Evolutionary conservation across 345 rosid species (phyloP), one percentile per base, ranked within the genome.

Genomic region (Eucalyptus curtisii): DNA sequence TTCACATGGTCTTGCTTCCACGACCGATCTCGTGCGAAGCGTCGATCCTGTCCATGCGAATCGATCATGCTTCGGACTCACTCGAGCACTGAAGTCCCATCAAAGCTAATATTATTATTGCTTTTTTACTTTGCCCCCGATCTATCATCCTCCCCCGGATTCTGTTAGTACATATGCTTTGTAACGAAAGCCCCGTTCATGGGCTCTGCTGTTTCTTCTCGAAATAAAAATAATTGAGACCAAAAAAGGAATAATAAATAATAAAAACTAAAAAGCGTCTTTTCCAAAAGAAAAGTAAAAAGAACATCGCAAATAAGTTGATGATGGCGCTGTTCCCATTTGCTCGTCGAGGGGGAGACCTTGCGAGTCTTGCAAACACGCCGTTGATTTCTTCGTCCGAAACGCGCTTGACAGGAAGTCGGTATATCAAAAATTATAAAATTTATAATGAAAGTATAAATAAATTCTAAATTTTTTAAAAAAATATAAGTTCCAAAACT

Each of bases 401-500:
- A 19, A 71, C 81, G 45, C 81, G 45, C 27, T 20, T 17, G 22
- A 68, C 5, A 37, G 42, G 37, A 31, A 68, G 7, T 37, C 27
- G 25, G 80, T 24, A 55, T 24, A 24, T 24, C 2, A 2, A 1
- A 53, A 53, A 50, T 17, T 50, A 50, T 0, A 48, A 50, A 50
- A 16, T 0, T 50, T 7, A 52, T 52, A 24, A 52, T 0, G 10
- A n/a, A n/a, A n/a, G n/a, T n/a, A n/a, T n/a, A n/a, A n/a, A n/a
- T n/a, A n/a, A n/a, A n/a, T n/a, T n/a, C n/a, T n/a, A n/a, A n/a
- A n/a, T n/a, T n/a, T n/a, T n/a, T n/a, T n/a, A n/a, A n/a, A n/a
- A n/a, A n/a, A n/a, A n/a, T n/a, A 55, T 55, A 22, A 1, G 0
- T 4, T 55, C 0, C 0, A 55, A 55, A 24, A 55, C 0, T 24